Base-by-base conservation (phyloP, 495 filamentous ascomycete species). In the Pseudevernia furfuracea region DNA sequence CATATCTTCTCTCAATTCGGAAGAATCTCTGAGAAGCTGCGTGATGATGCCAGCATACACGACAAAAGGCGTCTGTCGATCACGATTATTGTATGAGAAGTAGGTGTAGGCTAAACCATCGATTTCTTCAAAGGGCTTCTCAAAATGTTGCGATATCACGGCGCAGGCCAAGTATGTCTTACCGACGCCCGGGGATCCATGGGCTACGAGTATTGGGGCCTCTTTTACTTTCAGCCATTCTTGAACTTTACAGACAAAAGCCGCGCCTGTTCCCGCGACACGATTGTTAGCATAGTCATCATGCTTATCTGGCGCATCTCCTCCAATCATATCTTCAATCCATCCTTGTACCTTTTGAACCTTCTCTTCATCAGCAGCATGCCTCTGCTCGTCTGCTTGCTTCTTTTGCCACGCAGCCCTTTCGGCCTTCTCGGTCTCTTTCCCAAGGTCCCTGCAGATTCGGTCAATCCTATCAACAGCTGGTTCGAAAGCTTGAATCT, bases 211-310 rank as follows among this genome's bases (percentile, higher is more conserved):
- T 44, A 44, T 44, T 44, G 41, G 41, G 17, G 19, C 41, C 41
- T 44, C 41, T n/a, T 44, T 44, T n/a, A 21, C 41, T n/a, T 44
- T n/a, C 41, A 44, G 41, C 41, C 41, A 44, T 44, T 44, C 41
- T 44, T 44, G 41, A n/a, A 44, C 41, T 44, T 44, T n/a, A 44
- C 41, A 44, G 41, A 44, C 41, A 44, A 44, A 44, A 44, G 41
- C 41, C 41, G 41, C 41, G 17, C 41, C 41, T 19, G 41, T 44
- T 17, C 41, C 41, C 19, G 19, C 41, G 41, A 44, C 41, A 8
- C 41, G 41, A 44, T 44, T 44, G 41, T n/a, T 44, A n/a, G 41
- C 8, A n/a, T 44, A 44, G 4, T 44, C 41, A n/a, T 44, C 41
- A 44, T 44, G 41, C 41, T 44, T 44, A 6, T 44, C 41, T 44